Evolutionary conservation across 73 alveolate genomes (phyloP), one percentile per base, ranked within the genome.

Genomic region (Paraurostyla sp.): DNA sequence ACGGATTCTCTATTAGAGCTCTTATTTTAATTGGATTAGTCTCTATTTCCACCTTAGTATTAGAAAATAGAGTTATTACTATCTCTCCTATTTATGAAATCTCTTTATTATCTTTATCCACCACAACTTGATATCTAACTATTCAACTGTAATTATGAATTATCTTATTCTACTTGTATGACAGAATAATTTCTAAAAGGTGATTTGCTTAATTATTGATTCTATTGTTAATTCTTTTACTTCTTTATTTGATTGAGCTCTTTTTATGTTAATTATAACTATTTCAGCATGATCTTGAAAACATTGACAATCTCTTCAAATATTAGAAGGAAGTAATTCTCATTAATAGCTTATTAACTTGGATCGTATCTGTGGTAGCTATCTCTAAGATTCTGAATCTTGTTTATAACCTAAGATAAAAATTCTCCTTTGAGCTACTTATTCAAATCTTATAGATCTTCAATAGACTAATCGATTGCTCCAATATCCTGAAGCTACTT

Each of bases 391-490:
- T 13, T 45, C 4, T 22, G 20, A n/a, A 73, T 40, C 15, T 46
- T 73, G 2, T 7, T 25, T 9, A 73, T 48, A 11, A 73, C 48
- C 48, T 48, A 29, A 2, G 11, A 16, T 43, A 73, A 13, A 49
- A 16, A 73, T 23, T 73, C 86, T 13, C 86, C 86, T 73, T 73
- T 73, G 7, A 73, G 71, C 27, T 48, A 4, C 33, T 73, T 73
- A 45, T 2, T 13, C 3, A 3, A 41, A 23, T 45, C 9, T 29
- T 73, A 46, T 11, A 73, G 27, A 25, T 73, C 65, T 13, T 73
- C 86, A 25, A 73, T 65, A 65, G 41, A 30, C 23, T 30, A 13
- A 73, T 49, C 86, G 3, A 73, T 73, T 16, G 27, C 27, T 7
- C 43, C 40, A 16, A 48, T 7, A 6, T 73, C 86, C 27, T 73